A percentile compares a stretch with the other conserved stretches of the same genome.
Conservation (phyloP, 768 basidiomycete species). For the Rhodocollybia butyracea region DNA sequence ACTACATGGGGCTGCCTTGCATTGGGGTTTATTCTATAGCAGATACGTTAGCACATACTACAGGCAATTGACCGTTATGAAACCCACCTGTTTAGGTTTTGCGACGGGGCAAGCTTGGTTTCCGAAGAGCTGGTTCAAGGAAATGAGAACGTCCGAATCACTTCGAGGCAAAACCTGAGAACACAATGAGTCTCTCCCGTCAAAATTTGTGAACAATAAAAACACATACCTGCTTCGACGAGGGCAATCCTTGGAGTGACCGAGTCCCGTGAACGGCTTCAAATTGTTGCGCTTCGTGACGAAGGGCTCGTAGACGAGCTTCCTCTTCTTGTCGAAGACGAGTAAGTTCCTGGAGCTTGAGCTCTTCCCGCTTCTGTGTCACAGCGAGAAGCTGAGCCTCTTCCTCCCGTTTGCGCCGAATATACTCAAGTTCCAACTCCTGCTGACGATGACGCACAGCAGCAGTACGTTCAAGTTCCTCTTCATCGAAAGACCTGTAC, state of each 20-base stretch:
- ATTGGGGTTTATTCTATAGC: background rate
- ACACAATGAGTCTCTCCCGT: background rate
- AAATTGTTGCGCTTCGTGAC: background rate
- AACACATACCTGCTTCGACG: background rate
- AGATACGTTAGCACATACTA: background rate
- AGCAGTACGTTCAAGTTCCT: background rate
- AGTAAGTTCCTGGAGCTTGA: slow-evolving; percentile 1
- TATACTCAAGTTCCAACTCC: background rate
- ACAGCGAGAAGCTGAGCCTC: background rate
- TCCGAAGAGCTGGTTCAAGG: background rate
- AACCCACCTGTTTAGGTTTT: background rate
- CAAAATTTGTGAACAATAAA: background rate
- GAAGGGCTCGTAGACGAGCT: background rate
- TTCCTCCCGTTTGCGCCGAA: background rate
- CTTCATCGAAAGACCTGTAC: background rate
- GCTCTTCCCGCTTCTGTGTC: slow-evolving; percentile 1
- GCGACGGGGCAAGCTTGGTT: background rate
- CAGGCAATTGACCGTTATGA: background rate
- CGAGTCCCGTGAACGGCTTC: background rate
- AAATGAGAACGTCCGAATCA: background rate
- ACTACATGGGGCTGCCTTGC: background rate
- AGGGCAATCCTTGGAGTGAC: background rate
- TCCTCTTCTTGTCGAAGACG: slow-evolving; percentile 5
- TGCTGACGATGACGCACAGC: slow-evolving; percentile 1
- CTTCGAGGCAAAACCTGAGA: background rate